Evolutionary conservation across 202 grass and related monocot species (phyloP).

Genomic region (Digitaria exilis): DNA sequence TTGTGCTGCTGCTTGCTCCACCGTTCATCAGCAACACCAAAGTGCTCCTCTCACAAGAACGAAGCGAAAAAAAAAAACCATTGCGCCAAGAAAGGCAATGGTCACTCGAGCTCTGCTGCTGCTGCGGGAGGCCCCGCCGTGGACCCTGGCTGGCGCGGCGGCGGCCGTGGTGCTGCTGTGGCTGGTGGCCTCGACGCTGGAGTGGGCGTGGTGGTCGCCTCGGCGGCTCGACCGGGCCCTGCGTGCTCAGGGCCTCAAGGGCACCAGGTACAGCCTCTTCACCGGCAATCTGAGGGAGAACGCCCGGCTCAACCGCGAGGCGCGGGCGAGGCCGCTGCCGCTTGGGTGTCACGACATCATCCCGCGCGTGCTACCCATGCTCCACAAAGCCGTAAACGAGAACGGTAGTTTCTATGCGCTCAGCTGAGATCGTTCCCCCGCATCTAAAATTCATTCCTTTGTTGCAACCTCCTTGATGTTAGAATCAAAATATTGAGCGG

Average conservation of each 20-base stretch:
- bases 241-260: constrained; percentile 59
- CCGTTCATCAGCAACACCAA: too few relatives aligned
- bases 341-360: constrained; percentile 63
- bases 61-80: not conserved
- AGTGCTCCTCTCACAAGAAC: not conserved
- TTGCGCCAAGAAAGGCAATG: not conserved
- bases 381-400: constrained; percentile 35
- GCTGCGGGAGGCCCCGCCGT: constrained; percentile 10
- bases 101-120: not conserved
- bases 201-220: constrained; percentile 62
- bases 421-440: not conserved
- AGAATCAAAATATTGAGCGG: not conserved
- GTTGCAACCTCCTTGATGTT: not conserved
- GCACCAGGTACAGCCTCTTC: constrained; percentile 58
- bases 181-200: constrained; percentile 28
- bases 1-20: not conserved
- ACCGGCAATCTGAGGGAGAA: constrained; percentile 54
- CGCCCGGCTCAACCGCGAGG: constrained; percentile 49
- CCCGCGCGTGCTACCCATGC: constrained; percentile 55
- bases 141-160: constrained; percentile 32
- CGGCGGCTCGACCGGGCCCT: constrained; percentile 50
- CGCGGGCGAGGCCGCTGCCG: constrained; percentile 57
- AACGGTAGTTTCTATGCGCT: constrained; percentile 27
- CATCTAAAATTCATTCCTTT: not conserved
- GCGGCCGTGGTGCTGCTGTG: constrained; percentile 32